Evolutionary conservation across 805 yeast genomes (phyloP).

Genomic region (Saccharomycopsis lassenensis): DNA sequence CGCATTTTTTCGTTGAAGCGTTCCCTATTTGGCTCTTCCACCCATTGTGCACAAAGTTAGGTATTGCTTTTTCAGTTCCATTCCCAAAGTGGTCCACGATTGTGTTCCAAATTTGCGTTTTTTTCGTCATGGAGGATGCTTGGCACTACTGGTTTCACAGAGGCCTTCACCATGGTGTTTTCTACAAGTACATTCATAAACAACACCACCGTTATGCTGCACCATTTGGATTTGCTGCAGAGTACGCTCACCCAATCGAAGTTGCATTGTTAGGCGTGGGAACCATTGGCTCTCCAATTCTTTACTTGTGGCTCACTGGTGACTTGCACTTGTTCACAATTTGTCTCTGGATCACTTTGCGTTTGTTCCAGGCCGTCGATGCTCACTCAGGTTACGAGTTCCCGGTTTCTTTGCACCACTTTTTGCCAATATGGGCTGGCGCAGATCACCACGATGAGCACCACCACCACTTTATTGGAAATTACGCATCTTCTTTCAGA

Average conservation of each 20-base stretch:
- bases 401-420: conserved; percentile 71
- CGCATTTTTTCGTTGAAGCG: conserved; percentile 69
- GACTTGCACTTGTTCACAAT: conserved; percentile 65
- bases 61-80: conserved; percentile 53
- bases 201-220: conserved; percentile 81
- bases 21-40: conserved; percentile 80
- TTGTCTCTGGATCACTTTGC: conserved; percentile 57
- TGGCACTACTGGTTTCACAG: conserved; percentile 85
- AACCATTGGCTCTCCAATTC: conserved; percentile 68
- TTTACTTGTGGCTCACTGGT: conserved; percentile 51
- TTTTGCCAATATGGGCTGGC: conserved; percentile 77
- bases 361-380: conserved; percentile 74
- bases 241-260: conserved; percentile 77
- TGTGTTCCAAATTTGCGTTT: conserved; percentile 45
- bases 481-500: conserved; percentile 73
- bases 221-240: conserved; percentile 78
- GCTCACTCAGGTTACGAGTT: conserved; percentile 82
- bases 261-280: conserved; percentile 71
- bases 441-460: conserved; percentile 83
- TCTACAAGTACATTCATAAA: conserved; percentile 70
- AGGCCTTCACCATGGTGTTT: conserved; percentile 55
- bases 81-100: conserved; percentile 48
- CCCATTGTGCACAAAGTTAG: conserved; percentile 55
- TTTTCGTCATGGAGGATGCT: conserved; percentile 60
- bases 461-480: conserved; percentile 71